A percentile compares a stretch with the other conserved stretches of the same genome.
Evolutionary conservation across 805 yeast species (phyloP).

Genomic region (Pichia manshurica): DNA sequence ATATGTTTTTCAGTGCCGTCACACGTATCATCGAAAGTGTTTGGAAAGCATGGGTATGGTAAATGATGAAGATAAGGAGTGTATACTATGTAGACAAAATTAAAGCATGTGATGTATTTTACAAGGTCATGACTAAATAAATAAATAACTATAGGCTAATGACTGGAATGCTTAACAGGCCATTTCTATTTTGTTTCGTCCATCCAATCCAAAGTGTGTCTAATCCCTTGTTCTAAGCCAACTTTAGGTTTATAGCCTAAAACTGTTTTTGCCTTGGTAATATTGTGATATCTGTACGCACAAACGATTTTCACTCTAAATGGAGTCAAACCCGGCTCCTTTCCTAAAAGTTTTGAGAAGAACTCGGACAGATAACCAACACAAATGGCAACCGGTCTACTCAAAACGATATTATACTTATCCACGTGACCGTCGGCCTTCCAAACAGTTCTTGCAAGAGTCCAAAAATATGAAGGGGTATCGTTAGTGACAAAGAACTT

Average conservation of each 20-base stretch:
- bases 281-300: slow-evolving; percentile 90
- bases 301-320: slow-evolving; percentile 90
- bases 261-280: slow-evolving; percentile 72
- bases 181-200: slow-evolving; percentile 45
- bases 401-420: slow-evolving; percentile 58
- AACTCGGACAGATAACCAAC: slow-evolving; percentile 80
- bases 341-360: slow-evolving; percentile 62
- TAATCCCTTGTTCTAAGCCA: slow-evolving; percentile 72
- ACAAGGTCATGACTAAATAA: neutral
- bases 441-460: slow-evolving; percentile 95
- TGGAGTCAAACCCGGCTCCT: slow-evolving; percentile 92
- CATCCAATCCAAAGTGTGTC: slow-evolving; percentile 80
- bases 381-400: slow-evolving; percentile 68
- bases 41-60: slow-evolving; percentile 42
- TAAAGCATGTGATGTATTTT: neutral
- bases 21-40: slow-evolving; percentile 59
- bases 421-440: slow-evolving; percentile 89
- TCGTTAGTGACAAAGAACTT: slow-evolving; percentile 89
- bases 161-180: too few species aligned
- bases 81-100: slow-evolving; percentile 36
- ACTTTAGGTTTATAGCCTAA: slow-evolving; percentile 81
- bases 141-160: neutral
- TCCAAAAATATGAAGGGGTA: slow-evolving; percentile 94
- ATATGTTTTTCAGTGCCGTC: slow-evolving; percentile 58
- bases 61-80: slow-evolving; percentile 21